A percentile compares a stretch with the other conserved stretches of the same genome.
phyloP scores from a whole-genome alignment of 768 basidiomycete species.

The Psilocybe subaeruginosa region DNA sequence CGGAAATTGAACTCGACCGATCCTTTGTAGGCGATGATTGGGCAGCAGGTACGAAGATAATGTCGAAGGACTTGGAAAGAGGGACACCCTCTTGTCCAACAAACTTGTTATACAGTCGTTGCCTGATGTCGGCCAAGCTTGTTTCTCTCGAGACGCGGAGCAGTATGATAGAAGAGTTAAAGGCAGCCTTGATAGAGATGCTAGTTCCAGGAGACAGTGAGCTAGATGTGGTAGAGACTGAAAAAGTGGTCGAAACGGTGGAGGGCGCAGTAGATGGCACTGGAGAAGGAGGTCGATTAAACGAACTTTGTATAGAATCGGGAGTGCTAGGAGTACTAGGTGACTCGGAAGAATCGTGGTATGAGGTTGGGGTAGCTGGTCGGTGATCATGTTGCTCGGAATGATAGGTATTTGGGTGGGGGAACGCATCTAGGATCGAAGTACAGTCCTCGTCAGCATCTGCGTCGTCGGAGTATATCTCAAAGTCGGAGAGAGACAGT shows the following conservation, averaged over 20 bases:
- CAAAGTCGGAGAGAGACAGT: slow-evolving; percentile 38
- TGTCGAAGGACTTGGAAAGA: slow-evolving; percentile 52
- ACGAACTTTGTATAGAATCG: slow-evolving; percentile 15
- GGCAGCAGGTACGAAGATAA: slow-evolving; percentile 51
- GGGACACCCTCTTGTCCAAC: slow-evolving; percentile 59
- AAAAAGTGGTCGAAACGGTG: slow-evolving; percentile 5
- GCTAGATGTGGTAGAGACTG: slow-evolving; percentile 28
- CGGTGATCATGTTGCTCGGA: slow-evolving; percentile 35
- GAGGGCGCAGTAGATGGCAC: slow-evolving; percentile 24
- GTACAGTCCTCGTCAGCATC: slow-evolving; percentile 37
- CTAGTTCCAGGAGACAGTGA: slow-evolving; percentile 30
- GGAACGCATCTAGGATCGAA: slow-evolving; percentile 40
- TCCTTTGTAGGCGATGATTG: slow-evolving; percentile 25
- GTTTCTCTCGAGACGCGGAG: slow-evolving; percentile 52
- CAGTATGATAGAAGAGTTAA: slow-evolving; percentile 60
- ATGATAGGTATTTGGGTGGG: slow-evolving; percentile 40
- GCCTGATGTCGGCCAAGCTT: slow-evolving; percentile 52
- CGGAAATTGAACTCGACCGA: slow-evolving; percentile 36
- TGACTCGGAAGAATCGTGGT: slow-evolving; percentile 1
- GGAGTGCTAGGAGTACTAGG: slow-evolving; percentile 13
- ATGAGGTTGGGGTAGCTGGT: slow-evolving; percentile 32
- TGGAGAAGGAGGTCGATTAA: slow-evolving; percentile 38
- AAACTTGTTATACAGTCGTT: slow-evolving; percentile 64
- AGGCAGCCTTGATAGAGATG: slow-evolving; percentile 66
- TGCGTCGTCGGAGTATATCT: slow-evolving; percentile 32